Base-by-base conservation (phyloP, 2,329 filamentous ascomycete species). In the Aspergillus caelatus region DNA sequence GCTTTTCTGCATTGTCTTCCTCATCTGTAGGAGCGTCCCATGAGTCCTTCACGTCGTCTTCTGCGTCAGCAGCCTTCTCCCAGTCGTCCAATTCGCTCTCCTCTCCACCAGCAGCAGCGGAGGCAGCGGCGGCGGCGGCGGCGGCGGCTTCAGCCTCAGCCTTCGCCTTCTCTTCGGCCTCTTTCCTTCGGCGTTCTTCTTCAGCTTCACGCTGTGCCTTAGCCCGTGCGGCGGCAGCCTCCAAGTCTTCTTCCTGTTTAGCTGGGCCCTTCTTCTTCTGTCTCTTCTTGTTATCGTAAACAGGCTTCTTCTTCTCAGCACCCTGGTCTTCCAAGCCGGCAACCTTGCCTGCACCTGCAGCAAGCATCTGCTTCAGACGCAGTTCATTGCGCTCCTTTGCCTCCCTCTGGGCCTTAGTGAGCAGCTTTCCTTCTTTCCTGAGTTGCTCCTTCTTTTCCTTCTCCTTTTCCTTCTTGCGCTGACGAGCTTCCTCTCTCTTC, bases 31-130 rank as follows among this genome's bases (percentile, higher is more conserved):
- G 70, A 39, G 91, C 93, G 76, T 98, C 94, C 94, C 94, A 98
- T 82, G 90, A 94, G 69, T 97, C 94, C 80, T 97, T 97, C 73
- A 96, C 85, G 64, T 91, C 45, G 3, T 48, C 89, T 30, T 91
- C 87, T 12, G 86, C 87, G 55, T 91, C 91, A 30, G 89, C 91
- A 57, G 92, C 89, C 34, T 89, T 88, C 78, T 97, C 93, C 94
- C 94, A 97, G 78, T 97, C 93, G 41, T 96, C 86, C 21, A 84
- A 75, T 43, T 84, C 90, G 21, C 72, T 75, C 8, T 86, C 88
- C 70, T 87, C 88, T 61, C 86, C 67, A 58, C 46, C 65, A 39
- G 66, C 65, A 52, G 86, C 86, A 63, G 88, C 86, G 70, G 87
- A 88, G 34, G 32, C 32, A 11, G 86, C 82, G 8, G 32, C 32